These are phyloP conservation scores for Populus deltoides DNA, from an alignment of 345 rosid genomes.

Conservation along the genomic window DNA sequence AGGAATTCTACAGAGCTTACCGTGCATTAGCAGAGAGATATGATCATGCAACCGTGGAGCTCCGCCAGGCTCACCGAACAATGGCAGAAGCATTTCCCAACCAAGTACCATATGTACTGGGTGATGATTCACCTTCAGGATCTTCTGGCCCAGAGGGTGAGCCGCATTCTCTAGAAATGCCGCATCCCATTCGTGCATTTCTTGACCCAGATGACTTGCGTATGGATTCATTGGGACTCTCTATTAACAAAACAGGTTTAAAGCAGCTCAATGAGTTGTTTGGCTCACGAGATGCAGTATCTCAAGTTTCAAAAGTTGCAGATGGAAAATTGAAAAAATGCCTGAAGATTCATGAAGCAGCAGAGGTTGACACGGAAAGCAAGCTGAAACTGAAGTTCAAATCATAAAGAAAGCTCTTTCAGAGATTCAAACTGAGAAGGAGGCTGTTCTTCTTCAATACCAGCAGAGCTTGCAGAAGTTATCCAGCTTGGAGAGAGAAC, in stretches of 20 bases:
- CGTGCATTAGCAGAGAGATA: constrained; percentile 85
- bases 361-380: constrained; percentile 7
- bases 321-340: constrained; percentile 27
- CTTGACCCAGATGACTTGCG: constrained; percentile 45
- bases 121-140: constrained; percentile 18
- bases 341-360: constrained; percentile 20
- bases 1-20: constrained; percentile 79
- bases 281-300: constrained; percentile 19
- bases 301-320: constrained; percentile 14
- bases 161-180: constrained; percentile 20
- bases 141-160: constrained; percentile 21
- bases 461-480: constrained; percentile 31
- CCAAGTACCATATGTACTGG: constrained; percentile 22
- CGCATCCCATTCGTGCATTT: constrained; percentile 40
- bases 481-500: constrained; percentile 26
- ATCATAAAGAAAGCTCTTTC: constrained; percentile 23
- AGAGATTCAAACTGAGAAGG: constrained; percentile 30
- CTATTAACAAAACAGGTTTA: constrained; percentile 50
- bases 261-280: constrained; percentile 65
- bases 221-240: constrained; percentile 35
- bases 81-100: constrained; percentile 32
- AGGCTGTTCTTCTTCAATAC: constrained; percentile 22
- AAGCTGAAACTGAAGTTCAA: constrained; percentile 16
- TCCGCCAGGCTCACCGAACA: constrained; percentile 37
- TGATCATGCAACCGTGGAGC: constrained; percentile 72